These are phyloP conservation scores for Backusella circina DNA, from an alignment of 192 early-diverging fungal genomes.

Conservation along the genomic window DNA sequence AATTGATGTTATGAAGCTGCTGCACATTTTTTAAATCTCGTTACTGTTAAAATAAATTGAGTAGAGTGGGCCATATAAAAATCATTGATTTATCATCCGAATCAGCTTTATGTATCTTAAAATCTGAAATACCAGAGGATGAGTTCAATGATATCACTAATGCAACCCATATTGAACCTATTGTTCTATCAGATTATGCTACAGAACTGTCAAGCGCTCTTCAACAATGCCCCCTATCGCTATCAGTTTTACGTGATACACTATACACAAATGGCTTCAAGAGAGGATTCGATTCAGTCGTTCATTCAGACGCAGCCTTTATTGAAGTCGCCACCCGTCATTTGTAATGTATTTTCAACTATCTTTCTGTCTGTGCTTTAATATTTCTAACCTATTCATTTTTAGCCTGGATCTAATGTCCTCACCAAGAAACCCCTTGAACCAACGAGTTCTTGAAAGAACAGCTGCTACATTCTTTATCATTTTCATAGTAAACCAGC, in stretches of 20 bases:
- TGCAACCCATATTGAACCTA: neutral
- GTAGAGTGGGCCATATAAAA: neutral
- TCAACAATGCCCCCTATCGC: neutral
- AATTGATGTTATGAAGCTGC: neutral
- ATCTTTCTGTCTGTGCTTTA: constrained; percentile 47
- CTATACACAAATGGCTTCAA: neutral
- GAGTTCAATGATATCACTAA: neutral
- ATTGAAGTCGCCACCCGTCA: constrained; percentile 32
- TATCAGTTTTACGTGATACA: neutral
- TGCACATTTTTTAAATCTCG: neutral
- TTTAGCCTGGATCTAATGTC: constrained; percentile 5
- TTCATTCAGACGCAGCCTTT: constrained; percentile 1
- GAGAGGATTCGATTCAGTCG: neutral
- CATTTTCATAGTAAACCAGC: neutral
- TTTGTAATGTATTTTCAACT: constrained; percentile 48
- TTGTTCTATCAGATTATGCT: neutral
- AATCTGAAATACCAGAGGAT: neutral
- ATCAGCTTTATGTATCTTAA: neutral
- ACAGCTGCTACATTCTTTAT: constrained; percentile 1
- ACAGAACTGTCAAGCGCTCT: neutral
- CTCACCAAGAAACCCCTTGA: neutral
- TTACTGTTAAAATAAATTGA: neutral
- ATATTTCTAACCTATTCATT: constrained; percentile 10
- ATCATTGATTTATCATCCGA: neutral
- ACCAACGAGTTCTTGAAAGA: neutral